Evolutionary conservation across 768 basidiomycete genomes (phyloP).

Genomic region (Mycena rebaudengoi): DNA sequence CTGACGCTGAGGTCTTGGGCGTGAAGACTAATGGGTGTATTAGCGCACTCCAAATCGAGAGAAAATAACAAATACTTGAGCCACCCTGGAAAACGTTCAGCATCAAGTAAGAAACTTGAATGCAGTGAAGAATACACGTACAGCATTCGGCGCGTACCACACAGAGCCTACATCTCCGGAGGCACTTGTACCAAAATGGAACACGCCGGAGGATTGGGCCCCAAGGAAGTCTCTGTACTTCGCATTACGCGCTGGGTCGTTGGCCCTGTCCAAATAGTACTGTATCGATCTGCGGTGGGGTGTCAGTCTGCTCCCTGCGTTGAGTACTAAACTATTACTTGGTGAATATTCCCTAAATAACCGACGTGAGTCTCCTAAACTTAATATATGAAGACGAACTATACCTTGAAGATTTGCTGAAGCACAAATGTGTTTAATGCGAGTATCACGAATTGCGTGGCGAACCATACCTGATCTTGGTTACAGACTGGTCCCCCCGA

Average conservation of each 20-base stretch:
- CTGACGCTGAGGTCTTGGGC: slow-evolving; percentile 53
- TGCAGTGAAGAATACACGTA: not conserved
- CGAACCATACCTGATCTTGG: slow-evolving; percentile 58
- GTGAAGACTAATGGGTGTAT: slow-evolving; percentile 40
- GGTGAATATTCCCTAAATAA: slow-evolving; percentile 56
- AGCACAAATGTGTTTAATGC: not conserved
- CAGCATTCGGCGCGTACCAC: slow-evolving; percentile 49
- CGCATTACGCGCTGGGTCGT: slow-evolving; percentile 48
- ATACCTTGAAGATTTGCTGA: slow-evolving; percentile 56
- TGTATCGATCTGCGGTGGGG: slow-evolving; percentile 46
- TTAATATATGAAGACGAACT: not conserved
- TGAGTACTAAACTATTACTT: slow-evolving; percentile 35
- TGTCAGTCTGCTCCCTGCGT: not conserved
- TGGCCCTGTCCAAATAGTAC: slow-evolving; percentile 57
- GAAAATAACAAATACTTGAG: slow-evolving; percentile 3
- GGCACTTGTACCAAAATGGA: slow-evolving; percentile 52
- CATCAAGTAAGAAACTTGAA: not conserved
- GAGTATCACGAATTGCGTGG: too few relatives aligned
- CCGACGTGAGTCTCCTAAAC: not conserved
- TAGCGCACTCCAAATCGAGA: not conserved
- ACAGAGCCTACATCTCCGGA: slow-evolving; percentile 53
- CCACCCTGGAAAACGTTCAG: slow-evolving; percentile 36
- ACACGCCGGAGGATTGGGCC: slow-evolving; percentile 52
- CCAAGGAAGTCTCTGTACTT: slow-evolving; percentile 53
- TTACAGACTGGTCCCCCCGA: slow-evolving; percentile 51